A percentile compares a stretch with the other conserved stretches of the same genome.
These are phyloP conservation scores for Paecilomyces fulvus DNA, from an alignment of 2,329 filamentous ascomycete genomes.

Conservation along the genomic window DNA sequence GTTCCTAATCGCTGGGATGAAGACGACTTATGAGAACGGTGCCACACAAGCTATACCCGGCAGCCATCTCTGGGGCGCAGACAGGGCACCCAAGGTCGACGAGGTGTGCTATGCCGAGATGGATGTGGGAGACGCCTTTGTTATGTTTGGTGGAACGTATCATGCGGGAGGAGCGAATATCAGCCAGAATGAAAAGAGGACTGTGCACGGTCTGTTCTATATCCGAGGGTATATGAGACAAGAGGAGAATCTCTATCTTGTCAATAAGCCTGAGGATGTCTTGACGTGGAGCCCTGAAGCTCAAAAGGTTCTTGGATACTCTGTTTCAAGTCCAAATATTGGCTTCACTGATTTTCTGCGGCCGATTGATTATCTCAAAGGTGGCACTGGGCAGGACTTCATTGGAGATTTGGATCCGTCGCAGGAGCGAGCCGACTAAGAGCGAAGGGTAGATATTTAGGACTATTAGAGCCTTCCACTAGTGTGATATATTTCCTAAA, in stretches of 20 bases:
- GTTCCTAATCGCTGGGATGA: constrained; percentile 25
- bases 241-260: not conserved
- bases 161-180: constrained; percentile 35
- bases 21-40: constrained; percentile 35
- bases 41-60: constrained; percentile 35
- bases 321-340: not conserved
- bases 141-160: constrained; percentile 34
- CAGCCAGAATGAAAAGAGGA: constrained; percentile 12
- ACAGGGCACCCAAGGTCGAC: constrained; percentile 27
- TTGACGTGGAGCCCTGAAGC: not conserved
- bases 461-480: no score
- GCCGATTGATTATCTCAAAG: not conserved
- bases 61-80: constrained; percentile 34
- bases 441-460: not conserved
- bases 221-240: not conserved
- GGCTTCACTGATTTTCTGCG: not conserved
- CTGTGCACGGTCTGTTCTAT: not conserved
- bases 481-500: not conserved
- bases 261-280: not conserved
- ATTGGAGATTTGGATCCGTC: not conserved
- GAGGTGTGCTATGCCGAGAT: constrained; percentile 34
- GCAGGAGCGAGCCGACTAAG: not conserved
- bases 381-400: not conserved
- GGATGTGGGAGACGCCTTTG: constrained; percentile 32
- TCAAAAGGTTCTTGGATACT: not conserved